Percentiles rank a stretch among this genome's conserved stretches.
These are phyloP conservation scores for Moniliella sp. DNA, from an alignment of 1,284 basidiomycete species.

Conservation along the genomic window DNA sequence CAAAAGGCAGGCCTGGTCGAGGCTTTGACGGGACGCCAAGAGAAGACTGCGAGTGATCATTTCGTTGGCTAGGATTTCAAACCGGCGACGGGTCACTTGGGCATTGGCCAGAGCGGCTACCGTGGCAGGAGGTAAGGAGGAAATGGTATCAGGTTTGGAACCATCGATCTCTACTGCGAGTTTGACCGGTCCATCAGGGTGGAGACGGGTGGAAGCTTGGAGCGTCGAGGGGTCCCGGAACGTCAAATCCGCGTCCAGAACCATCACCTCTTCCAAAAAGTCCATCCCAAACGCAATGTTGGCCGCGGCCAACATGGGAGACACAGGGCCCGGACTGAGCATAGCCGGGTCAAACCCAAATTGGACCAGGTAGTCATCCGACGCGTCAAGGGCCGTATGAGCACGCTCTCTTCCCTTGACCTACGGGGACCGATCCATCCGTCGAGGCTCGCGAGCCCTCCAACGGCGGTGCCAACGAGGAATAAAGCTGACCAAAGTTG, in stretches of 20 bases:
- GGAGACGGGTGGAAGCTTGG: slow-evolving; percentile 6
- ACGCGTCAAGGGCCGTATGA: too few relatives aligned
- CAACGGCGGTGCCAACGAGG: slow-evolving; percentile 4
- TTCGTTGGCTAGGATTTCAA: slow-evolving; percentile 22
- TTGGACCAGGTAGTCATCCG: too few relatives aligned
- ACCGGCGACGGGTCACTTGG: slow-evolving; percentile 16
- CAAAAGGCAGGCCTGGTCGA: slow-evolving; percentile 16
- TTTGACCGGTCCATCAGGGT: slow-evolving; percentile 8
- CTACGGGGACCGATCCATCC: too few relatives aligned
- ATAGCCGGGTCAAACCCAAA: too few relatives aligned
- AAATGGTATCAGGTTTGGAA: slow-evolving; percentile 13
- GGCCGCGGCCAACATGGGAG: too few relatives aligned
- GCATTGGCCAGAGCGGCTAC: slow-evolving; percentile 19
- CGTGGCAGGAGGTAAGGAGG: slow-evolving; percentile 9
- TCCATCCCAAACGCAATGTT: too few relatives aligned
- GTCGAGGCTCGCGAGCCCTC: too few relatives aligned
- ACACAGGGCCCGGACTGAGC: too few relatives aligned
- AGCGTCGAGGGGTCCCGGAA: slow-evolving; percentile 13
- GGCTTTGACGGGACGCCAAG: slow-evolving; percentile 19
- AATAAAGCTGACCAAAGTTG: slow-evolving; percentile 12
- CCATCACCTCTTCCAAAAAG: slow-evolving; percentile 22
- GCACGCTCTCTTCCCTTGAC: too few relatives aligned
- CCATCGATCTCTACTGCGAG: slow-evolving; percentile 21
- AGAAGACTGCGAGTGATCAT: slow-evolving; percentile 26
- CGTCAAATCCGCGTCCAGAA: slow-evolving; percentile 19